Evolutionary conservation across 306 rosid genomes (phyloP).

Genomic region (Casuarina glauca): DNA sequence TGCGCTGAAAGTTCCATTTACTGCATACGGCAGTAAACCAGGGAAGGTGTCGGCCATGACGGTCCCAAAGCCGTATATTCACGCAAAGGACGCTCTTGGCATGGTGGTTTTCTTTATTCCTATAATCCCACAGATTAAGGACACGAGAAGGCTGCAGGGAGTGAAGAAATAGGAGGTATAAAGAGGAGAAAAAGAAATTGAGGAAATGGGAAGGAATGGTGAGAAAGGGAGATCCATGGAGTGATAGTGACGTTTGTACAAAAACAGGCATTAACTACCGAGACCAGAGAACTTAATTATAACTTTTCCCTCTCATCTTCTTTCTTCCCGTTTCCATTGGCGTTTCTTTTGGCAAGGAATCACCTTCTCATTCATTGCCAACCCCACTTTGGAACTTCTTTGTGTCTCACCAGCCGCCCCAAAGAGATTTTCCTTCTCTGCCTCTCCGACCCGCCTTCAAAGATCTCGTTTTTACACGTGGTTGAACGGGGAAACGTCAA

Average conservation of each 20-base stretch:
- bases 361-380: constrained; percentile 4
- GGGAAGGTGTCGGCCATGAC: no score
- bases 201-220: background rate
- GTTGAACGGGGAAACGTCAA: constrained; percentile 23
- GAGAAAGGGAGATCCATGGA: background rate
- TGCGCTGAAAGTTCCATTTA: background rate
- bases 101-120: no score
- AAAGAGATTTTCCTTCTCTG: constrained; percentile 6
- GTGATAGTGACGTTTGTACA: background rate
- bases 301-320: constrained; percentile 27
- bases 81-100: background rate
- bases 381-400: constrained; percentile 2
- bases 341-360: constrained; percentile 22
- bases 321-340: constrained; percentile 20
- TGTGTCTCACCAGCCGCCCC: constrained; percentile 23
- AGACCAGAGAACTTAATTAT: background rate
- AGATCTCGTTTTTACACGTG: constrained; percentile 27
- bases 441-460: constrained; percentile 18
- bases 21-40: background rate
- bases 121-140: background rate
- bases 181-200: background rate
- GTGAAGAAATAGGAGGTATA: background rate
- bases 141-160: background rate
- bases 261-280: constrained; percentile 19
- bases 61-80: background rate